Evolutionary conservation across 306 rosid species (phyloP).

Genomic region (Crataegus laevigata): DNA sequence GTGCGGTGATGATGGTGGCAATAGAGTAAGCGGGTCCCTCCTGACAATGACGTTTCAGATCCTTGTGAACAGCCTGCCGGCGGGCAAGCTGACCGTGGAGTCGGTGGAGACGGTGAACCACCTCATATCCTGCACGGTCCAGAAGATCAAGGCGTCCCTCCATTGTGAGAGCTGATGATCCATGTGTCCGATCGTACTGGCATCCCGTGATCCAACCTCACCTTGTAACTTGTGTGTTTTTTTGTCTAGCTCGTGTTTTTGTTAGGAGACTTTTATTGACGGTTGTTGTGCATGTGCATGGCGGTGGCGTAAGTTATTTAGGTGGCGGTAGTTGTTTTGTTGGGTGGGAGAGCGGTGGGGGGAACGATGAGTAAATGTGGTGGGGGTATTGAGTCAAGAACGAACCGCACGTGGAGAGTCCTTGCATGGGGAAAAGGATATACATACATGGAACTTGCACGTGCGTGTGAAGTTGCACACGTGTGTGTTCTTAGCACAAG

Average conservation of each 20-base stretch:
- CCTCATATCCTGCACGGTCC: conserved; percentile 84
- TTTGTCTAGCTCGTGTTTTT: too few species aligned
- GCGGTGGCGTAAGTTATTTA: neutral
- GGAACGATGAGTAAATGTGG: conserved; percentile 16
- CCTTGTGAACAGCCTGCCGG: conserved; percentile 81
- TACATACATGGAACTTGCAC: neutral
- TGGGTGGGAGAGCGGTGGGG: neutral
- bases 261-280: neutral
- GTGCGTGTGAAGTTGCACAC: neutral
- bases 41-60: conserved; percentile 93
- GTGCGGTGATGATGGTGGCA: neutral
- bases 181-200: neutral
- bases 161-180: conserved; percentile 52
- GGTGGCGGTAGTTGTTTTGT: conserved; percentile 3
- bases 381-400: conserved; percentile 94
- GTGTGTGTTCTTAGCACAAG: conserved; percentile 22
- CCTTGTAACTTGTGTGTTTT: neutral
- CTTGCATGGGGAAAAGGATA: conserved; percentile 17
- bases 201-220: conserved; percentile 2
- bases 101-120: conserved; percentile 96
- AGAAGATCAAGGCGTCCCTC: conserved; percentile 85
- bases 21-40: conserved; percentile 60
- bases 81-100: conserved; percentile 88
- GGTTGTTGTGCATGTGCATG: conserved; percentile 13
- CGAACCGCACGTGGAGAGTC: conserved; percentile 73